Percentiles rank a stretch among this genome's conserved stretches.
phyloP scores from a whole-genome alignment of 148 eudicot genomes.

The Rheum nobile region DNA sequence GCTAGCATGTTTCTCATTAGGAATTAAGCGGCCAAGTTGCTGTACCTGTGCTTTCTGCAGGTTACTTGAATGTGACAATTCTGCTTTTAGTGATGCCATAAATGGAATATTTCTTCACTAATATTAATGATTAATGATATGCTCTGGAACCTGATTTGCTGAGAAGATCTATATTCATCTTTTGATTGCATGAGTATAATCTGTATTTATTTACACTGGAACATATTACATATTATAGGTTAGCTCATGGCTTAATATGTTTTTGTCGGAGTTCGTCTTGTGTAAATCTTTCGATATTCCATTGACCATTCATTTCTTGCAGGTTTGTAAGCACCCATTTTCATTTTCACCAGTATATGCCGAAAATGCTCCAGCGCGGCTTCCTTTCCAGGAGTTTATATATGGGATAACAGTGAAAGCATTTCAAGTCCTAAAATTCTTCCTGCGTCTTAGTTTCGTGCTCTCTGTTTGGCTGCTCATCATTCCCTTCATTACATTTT shows the following conservation, averaged over 20 bases:
- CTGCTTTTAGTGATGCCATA: neutral
- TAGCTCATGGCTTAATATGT: neutral
- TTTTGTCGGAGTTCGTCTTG: neutral
- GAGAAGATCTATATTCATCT: neutral
- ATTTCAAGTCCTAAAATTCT: slow-evolving; percentile 81
- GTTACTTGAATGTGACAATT: neutral
- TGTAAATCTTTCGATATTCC: neutral
- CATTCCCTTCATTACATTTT: slow-evolving; percentile 89
- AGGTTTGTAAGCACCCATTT: slow-evolving; percentile 99
- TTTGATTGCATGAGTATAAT: neutral
- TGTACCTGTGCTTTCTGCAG: neutral
- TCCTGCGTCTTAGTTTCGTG: slow-evolving; percentile 84
- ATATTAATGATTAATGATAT: neutral
- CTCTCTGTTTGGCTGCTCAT: slow-evolving; percentile 94
- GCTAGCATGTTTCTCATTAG: neutral
- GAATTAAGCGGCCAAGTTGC: neutral
- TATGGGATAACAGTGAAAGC: slow-evolving; percentile 81
- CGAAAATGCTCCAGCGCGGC: slow-evolving; percentile 82
- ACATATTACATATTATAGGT: neutral
- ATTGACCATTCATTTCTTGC: slow-evolving; percentile 12
- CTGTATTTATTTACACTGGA: neutral
- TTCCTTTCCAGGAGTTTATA: slow-evolving; percentile 81
- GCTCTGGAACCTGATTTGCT: neutral
- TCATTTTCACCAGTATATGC: slow-evolving; percentile 95
- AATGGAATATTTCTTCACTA: neutral